Conservation (phyloP, 1,139 yeast species). For the Yamadazyma dushanensis region DNA sequence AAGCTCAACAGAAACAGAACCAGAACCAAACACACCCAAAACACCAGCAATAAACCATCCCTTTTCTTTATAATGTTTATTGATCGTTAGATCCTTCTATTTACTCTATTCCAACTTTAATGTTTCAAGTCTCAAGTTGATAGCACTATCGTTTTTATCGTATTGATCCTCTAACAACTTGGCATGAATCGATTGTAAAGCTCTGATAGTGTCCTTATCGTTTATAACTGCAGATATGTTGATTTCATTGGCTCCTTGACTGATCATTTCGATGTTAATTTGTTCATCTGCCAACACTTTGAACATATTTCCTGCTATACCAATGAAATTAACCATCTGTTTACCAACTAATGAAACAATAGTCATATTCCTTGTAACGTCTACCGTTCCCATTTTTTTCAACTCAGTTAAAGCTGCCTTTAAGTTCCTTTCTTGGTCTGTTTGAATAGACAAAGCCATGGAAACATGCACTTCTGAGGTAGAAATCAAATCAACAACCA, state of each 20-base stretch:
- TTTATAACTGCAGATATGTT: constrained; percentile 94
- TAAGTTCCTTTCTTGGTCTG: constrained; percentile 59
- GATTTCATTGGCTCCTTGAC: constrained; percentile 97
- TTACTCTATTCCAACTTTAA: constrained; percentile 20
- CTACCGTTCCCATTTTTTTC: constrained; percentile 81
- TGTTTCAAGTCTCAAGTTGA: constrained; percentile 39
- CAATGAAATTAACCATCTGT: constrained; percentile 94
- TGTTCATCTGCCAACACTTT: constrained; percentile 89
- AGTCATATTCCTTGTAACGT: constrained; percentile 82
- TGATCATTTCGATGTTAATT: constrained; percentile 94
- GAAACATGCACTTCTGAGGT: constrained; percentile 98
- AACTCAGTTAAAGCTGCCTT: constrained; percentile 76
- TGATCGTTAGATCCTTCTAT: constrained; percentile 3
- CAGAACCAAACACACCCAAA: no score
- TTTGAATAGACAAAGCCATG: constrained; percentile 85
- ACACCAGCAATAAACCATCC: no score
- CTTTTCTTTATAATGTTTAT: not conserved
- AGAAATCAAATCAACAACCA: constrained; percentile 93
- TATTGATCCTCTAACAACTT: constrained; percentile 57
- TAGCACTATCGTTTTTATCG: constrained; percentile 31
- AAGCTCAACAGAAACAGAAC: no score
- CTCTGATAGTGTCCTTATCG: constrained; percentile 78
- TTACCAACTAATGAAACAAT: constrained; percentile 93
- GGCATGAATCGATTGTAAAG: constrained; percentile 82
- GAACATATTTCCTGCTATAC: constrained; percentile 97